Base-by-base conservation (phyloP, 2,329 filamentous ascomycete genomes). In the Raffaelea deltoideospora region DNA sequence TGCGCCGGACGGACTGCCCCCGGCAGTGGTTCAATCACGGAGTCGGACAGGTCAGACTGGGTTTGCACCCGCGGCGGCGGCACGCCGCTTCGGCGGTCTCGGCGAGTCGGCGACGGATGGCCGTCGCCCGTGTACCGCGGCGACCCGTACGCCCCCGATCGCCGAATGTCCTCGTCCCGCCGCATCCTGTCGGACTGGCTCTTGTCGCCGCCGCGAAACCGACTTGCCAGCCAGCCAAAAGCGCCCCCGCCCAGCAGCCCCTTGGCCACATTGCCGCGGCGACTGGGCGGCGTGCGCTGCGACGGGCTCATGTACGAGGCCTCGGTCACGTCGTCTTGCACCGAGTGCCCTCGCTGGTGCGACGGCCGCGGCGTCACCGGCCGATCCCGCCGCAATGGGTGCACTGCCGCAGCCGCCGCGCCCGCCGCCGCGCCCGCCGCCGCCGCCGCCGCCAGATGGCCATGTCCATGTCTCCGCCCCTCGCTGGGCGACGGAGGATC, bases 101-200 rank as follows among this genome's bases (percentile, higher is more conserved):
- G 58, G 33, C 66, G 57, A 0, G 61, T 53, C 2, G 70, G 65
- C 14, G 65, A 65, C 3, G 61, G 59, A 41, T 68, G 63, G 20
- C 77, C 77, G 50, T 86, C 81, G 21, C 73, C 79, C 3, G 79
- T 84, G 42, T 72, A 84, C 46, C 65, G 65, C 18, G n/a, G n/a
- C n/a, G 75, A 72, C n/a, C 68, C 64, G 23, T 67, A 67, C 26
- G 69, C 71, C 5, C 81, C 69, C 18, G 73, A 69, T 37, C 73
- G 67, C 45, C 61, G 56, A 26, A 67, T 63, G 28, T 67, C 67
- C 41, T 67, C 67, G 37, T 59, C 58, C 39, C 49, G 61, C 42
- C 49, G 61, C 41, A 59, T 51, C 35, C 59, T 59, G 21, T 64
- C 58, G 45, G 22, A n/a, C n/a, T 24, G 13, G 18, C 13, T 15